phyloP scores from a whole-genome alignment of 352 stramenopile genomes.

The Pythium scleroteichum region DNA sequence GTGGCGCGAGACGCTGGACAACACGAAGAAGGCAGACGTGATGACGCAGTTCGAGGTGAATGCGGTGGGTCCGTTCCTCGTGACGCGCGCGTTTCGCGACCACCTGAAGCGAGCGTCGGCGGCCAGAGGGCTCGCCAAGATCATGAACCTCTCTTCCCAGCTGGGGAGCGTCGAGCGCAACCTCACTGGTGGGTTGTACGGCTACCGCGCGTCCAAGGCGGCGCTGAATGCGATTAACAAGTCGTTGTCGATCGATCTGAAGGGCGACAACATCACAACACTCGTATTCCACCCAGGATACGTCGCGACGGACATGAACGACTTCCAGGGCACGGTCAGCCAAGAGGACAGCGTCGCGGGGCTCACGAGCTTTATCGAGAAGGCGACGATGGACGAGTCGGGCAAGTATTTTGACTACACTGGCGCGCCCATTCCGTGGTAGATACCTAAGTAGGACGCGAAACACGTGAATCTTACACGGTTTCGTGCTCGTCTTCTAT shows the following conservation, averaged over 20 bases:
- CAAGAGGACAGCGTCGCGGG: slow-evolving; percentile 35
- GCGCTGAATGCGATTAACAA: slow-evolving; percentile 69
- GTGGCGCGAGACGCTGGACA: slow-evolving; percentile 26
- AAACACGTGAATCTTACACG: no score
- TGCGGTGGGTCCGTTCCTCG: slow-evolving; percentile 50
- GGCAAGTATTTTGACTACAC: slow-evolving; percentile 55
- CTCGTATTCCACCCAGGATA: slow-evolving; percentile 53
- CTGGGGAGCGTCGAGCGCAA: slow-evolving; percentile 56
- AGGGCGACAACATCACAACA: slow-evolving; percentile 39
- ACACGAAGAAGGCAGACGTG: slow-evolving; percentile 43
- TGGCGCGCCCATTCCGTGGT: slow-evolving; percentile 45
- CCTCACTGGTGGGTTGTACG: slow-evolving; percentile 43
- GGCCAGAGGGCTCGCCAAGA: slow-evolving; percentile 28
- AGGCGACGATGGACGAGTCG: slow-evolving; percentile 36
- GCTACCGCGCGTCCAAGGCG: slow-evolving; percentile 67
- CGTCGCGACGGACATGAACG: slow-evolving; percentile 54
- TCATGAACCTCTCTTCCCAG: slow-evolving; percentile 42
- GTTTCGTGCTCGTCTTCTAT: no score
- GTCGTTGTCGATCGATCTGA: slow-evolving; percentile 42
- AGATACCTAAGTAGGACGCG: slow-evolving; percentile 4
- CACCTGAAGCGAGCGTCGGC: slow-evolving; percentile 38
- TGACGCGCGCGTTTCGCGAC: slow-evolving; percentile 48
- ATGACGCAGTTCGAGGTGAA: slow-evolving; percentile 71
- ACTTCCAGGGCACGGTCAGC: slow-evolving; percentile 27
- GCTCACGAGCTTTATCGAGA: slow-evolving; percentile 32